phyloP scores from a whole-genome alignment of 1,284 basidiomycete genomes.

The Cutaneotrichosporon sp. region DNA sequence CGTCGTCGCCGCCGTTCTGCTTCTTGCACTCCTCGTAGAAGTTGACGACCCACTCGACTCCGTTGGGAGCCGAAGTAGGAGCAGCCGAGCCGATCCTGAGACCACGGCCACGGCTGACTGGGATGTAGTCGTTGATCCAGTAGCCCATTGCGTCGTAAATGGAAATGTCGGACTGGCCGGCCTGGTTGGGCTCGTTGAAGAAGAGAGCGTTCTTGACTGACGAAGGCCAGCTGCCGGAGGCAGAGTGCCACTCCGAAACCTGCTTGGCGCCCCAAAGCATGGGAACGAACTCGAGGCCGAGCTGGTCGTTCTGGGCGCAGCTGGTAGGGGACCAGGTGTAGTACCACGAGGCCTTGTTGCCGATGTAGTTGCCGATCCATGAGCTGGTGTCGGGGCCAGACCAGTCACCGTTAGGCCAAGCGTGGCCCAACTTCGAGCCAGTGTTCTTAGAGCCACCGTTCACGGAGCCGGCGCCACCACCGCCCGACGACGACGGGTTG shows the following conservation, averaged over 20 bases:
- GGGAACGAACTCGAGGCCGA: slow-evolving; percentile 57
- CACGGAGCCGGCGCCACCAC: background rate
- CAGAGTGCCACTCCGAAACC: slow-evolving; percentile 31
- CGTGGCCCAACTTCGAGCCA: slow-evolving; percentile 57
- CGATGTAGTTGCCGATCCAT: slow-evolving; percentile 50
- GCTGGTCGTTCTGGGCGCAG: slow-evolving; percentile 19
- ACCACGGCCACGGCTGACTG: background rate
- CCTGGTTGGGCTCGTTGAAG: slow-evolving; percentile 62
- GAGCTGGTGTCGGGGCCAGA: slow-evolving; percentile 9
- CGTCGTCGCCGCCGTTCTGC: slow-evolving; percentile 16
- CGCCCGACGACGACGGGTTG: background rate
- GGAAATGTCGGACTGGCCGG: slow-evolving; percentile 55
- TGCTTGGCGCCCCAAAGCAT: slow-evolving; percentile 64
- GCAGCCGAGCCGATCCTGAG: slow-evolving; percentile 50
- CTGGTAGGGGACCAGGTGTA: slow-evolving; percentile 9
- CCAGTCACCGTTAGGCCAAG: slow-evolving; percentile 57
- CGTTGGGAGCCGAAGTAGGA: slow-evolving; percentile 3
- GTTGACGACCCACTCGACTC: slow-evolving; percentile 55
- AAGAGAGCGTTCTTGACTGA: slow-evolving; percentile 58
- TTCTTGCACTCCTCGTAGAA: slow-evolving; percentile 56
- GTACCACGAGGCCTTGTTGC: slow-evolving; percentile 1
- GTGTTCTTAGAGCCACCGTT: slow-evolving; percentile 19
- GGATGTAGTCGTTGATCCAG: slow-evolving; percentile 62
- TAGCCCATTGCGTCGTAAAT: slow-evolving; percentile 30
- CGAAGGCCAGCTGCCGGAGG: slow-evolving; percentile 48